A percentile compares a stretch with the other conserved stretches of the same genome.
phyloP scores from a whole-genome alignment of 495 filamentous ascomycete genomes.

The Neurospora tetraspora region DNA sequence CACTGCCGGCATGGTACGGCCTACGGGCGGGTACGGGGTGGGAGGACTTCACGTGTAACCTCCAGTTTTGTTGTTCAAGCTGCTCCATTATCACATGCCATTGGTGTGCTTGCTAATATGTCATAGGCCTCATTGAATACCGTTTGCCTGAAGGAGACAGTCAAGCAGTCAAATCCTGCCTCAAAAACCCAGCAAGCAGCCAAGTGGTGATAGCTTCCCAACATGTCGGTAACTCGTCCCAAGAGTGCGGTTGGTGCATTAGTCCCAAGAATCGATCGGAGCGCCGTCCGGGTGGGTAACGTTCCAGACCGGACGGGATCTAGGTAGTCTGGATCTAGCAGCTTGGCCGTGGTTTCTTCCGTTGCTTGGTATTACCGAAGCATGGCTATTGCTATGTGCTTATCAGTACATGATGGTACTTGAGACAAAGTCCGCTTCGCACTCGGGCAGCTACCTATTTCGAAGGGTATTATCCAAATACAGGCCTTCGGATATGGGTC shows the following conservation, averaged over 20 bases:
- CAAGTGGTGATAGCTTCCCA: neutral
- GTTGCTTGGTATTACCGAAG: neutral
- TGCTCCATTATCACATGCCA: neutral
- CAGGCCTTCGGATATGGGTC: neutral
- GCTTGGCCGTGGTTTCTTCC: neutral
- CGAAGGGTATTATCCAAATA: neutral
- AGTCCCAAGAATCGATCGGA: neutral
- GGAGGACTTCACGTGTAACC: neutral
- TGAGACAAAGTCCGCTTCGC: neutral
- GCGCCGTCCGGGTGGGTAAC: neutral
- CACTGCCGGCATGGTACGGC: neutral
- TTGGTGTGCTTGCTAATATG: neutral
- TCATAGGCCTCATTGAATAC: neutral
- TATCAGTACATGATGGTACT: neutral
- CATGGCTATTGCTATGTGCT: neutral
- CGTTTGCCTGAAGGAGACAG: neutral
- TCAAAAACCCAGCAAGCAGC: neutral
- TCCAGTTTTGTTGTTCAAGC: neutral
- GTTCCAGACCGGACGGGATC: neutral
- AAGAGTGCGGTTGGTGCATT: neutral
- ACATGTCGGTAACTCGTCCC: neutral
- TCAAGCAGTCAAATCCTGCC: neutral
- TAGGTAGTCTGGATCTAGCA: neutral
- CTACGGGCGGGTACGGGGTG: neutral
- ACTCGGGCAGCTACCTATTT: neutral